Conservation (phyloP, 164 flowering plant genomes). For the Magnolia officinalis region DNA sequence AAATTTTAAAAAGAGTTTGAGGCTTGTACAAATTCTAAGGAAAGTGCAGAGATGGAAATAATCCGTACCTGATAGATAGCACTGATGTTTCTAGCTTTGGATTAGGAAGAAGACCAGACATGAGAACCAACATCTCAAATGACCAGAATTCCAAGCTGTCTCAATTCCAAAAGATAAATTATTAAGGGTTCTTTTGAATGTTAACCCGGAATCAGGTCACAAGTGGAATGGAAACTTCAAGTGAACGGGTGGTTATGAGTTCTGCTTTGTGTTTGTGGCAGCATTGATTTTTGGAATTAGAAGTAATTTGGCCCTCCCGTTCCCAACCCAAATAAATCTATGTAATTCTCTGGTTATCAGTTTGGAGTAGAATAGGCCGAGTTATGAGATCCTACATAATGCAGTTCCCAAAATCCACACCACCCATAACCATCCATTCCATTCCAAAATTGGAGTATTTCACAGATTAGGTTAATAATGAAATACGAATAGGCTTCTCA, state of each 20-base stretch:
- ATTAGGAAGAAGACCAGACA: constrained; percentile 63
- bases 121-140: constrained; percentile 56
- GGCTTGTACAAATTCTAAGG: background rate
- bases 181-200: background rate
- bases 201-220: too few relatives aligned
- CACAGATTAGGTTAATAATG: too few relatives aligned
- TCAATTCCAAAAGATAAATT: constrained; percentile 5
- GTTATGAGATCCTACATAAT: too few relatives aligned
- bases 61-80: constrained; percentile 48
- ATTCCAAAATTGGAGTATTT: too few relatives aligned
- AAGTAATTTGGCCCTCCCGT: too few relatives aligned
- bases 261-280: background rate
- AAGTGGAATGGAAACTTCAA: background rate
- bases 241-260: background rate
- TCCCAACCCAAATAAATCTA: too few relatives aligned
- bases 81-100: constrained; percentile 69
- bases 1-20: background rate
- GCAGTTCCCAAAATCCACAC: too few relatives aligned
- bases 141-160: constrained; percentile 62
- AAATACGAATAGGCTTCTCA: too few relatives aligned
- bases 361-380: too few relatives aligned
- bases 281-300: background rate
- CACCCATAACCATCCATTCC: too few relatives aligned
- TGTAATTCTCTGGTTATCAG: too few relatives aligned
- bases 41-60: background rate